Evolutionary conservation across 176 grass and related monocot genomes (phyloP).

Genomic region (Ensete glaucum): DNA sequence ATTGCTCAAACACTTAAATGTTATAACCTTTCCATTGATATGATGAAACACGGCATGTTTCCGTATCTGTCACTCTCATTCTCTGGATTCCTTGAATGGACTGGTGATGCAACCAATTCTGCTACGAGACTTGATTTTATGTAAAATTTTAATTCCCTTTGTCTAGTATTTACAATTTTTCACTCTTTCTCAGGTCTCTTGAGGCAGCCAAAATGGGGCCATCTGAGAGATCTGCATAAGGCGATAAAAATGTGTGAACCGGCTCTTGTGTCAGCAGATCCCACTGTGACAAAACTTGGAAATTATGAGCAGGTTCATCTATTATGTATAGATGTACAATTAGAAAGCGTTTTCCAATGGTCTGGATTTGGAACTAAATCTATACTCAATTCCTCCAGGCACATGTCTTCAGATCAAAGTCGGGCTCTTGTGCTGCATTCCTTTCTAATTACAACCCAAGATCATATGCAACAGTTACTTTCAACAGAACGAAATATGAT

Average conservation of each 20-base stretch:
- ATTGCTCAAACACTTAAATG: too few relatives aligned
- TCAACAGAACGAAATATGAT: constrained; percentile 47
- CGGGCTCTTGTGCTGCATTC: constrained; percentile 69
- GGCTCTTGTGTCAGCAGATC: constrained; percentile 44
- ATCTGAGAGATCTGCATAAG: constrained; percentile 80
- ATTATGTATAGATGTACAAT: neutral
- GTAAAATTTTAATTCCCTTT: neutral
- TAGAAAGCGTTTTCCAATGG: neutral
- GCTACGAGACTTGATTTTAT: neutral
- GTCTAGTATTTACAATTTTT: neutral
- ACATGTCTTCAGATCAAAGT: constrained; percentile 56
- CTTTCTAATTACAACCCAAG: constrained; percentile 66
- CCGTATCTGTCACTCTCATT: too few relatives aligned
- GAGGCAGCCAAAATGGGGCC: constrained; percentile 90
- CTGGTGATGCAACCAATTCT: too few relatives aligned
- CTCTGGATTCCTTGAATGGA: neutral
- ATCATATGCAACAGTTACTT: constrained; percentile 42
- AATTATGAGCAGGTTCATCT: constrained; percentile 60
- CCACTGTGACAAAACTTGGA: constrained; percentile 37
- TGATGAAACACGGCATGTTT: too few relatives aligned
- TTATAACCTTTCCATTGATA: too few relatives aligned
- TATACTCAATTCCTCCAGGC: constrained; percentile 35
- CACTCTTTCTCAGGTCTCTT: constrained; percentile 42
- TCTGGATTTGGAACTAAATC: constrained; percentile 3
- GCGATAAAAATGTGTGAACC: constrained; percentile 77